Evolutionary conservation across 1,284 basidiomycete species (phyloP), one percentile per base, ranked within the genome.

Genomic region (Tilletia caries): DNA sequence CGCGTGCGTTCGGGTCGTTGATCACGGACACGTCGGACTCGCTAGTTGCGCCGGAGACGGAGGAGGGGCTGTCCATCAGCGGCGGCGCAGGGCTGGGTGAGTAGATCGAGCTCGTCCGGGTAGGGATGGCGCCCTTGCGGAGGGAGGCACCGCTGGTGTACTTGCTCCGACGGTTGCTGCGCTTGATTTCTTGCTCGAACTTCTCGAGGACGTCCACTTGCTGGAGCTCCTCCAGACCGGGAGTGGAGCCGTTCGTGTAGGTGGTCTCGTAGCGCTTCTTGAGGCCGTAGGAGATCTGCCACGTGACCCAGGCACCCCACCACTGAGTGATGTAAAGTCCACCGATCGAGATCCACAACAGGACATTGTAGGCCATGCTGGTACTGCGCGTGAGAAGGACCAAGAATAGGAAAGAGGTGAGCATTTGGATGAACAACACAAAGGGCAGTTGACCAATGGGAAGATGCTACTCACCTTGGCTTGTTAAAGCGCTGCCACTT

Each of bases 221-320:
- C 3, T 50, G 18, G 13, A 20, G 48, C 48, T 50, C 48, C 20
- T 25, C 23, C 6, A 25, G 18, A 50, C 20, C 48, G 48, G 23
- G 18, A 25, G 20, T 25, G 3, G 48, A 50, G 48, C 20, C 23
- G 48, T 13, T 25, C 3, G 27, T 23, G 32, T 29, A 25, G 33
- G 2, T 8, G 32, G 29, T 37, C 12, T 34, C 29, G 60, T 71
- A 75, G 43, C 74, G 46, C 64, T 69, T 67, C 27, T 75, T 64
- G 34, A 75, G 29, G 6, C 67, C 62, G 20, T 64, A 43, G 44
- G 73, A 68, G 60, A 75, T 74, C 29, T 52, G 69, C 66, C 67
- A 75, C 10, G 71, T 66, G 20, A 75, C 74, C 65, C 64, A 70
- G 12, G 70, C 66, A 13, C 74, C 73, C 68, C 68, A 75, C 8